Percentiles rank a stretch among this genome's conserved stretches.
Conservation (phyloP, 768 basidiomycete species). For the Infundibulicybe gibba region DNA sequence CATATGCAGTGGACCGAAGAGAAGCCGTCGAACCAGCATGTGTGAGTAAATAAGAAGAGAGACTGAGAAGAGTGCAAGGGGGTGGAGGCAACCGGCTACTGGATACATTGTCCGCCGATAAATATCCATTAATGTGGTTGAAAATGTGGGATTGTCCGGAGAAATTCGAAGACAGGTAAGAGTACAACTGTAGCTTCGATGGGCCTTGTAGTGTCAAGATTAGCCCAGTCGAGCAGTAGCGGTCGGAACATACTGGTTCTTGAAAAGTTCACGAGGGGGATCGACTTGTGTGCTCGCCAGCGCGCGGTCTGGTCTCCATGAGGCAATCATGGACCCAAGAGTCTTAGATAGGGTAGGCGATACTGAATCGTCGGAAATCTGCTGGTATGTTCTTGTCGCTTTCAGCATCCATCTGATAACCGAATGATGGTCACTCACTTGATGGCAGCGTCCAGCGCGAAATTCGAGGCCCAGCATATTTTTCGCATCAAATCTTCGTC, state of each 20-base stretch:
- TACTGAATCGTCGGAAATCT: conserved; percentile 46
- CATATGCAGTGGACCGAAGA: conserved; percentile 58
- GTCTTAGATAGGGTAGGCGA: conserved; percentile 46
- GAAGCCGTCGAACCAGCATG: conserved; percentile 64
- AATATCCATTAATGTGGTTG: conserved; percentile 36
- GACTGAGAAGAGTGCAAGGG: conserved; percentile 45
- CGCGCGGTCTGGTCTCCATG: conserved; percentile 52
- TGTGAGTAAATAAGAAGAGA: conserved; percentile 63
- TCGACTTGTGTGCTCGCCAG: conserved; percentile 42
- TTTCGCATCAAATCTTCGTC: conserved; percentile 53
- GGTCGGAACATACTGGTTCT: conserved; percentile 40
- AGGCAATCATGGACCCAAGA: conserved; percentile 47
- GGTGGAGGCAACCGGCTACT: conserved; percentile 24
- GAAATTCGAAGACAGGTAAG: conserved; percentile 60
- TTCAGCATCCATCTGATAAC: background rate
- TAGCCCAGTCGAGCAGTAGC: conserved; percentile 1
- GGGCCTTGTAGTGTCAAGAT: conserved; percentile 38
- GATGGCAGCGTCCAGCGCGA: conserved; percentile 44
- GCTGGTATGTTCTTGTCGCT: conserved; percentile 48
- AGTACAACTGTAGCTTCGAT: conserved; percentile 57
- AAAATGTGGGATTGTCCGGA: conserved; percentile 48
- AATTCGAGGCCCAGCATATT: conserved; percentile 54
- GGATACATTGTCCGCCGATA: conserved; percentile 21
- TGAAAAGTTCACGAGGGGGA: conserved; percentile 51
- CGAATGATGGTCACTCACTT: conserved; percentile 32